Conservation (phyloP, 164 flowering plant genomes). For the Liquidambar formosana region DNA sequence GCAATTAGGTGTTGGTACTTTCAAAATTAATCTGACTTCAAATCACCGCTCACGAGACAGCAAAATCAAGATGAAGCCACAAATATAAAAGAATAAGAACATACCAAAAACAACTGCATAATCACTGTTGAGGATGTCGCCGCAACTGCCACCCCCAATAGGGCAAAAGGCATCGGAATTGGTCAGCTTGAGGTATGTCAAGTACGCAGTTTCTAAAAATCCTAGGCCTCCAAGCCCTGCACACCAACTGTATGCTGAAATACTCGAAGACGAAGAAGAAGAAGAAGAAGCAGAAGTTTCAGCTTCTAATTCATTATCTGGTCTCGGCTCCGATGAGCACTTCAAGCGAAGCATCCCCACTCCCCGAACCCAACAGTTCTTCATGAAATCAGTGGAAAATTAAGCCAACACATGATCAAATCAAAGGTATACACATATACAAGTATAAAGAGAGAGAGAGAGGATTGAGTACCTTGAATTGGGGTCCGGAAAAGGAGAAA, state of each 20-base stretch:
- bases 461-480: conserved; percentile 25
- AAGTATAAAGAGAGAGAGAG: neutral
- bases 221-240: conserved; percentile 78
- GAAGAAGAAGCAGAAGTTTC: conserved; percentile 23
- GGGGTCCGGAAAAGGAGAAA: neutral
- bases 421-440: too few relatives aligned
- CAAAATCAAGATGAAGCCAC: neutral
- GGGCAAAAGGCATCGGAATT: conserved; percentile 82
- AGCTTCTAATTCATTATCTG: conserved; percentile 15
- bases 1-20: neutral
- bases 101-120: conserved; percentile 81
- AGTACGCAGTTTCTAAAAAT: conserved; percentile 73
- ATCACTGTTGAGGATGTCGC: conserved; percentile 79
- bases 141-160: conserved; percentile 66
- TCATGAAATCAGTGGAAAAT: neutral
- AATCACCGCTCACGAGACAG: too few relatives aligned
- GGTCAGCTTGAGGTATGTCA: conserved; percentile 80
- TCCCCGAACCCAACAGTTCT: conserved; percentile 25
- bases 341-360: conserved; percentile 32
- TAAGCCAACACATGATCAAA: too few relatives aligned
- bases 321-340: conserved; percentile 30
- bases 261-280: conserved; percentile 19
- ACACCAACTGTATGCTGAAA: conserved; percentile 62
- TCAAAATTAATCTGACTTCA: neutral
- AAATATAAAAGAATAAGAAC: neutral